phyloP scores from a whole-genome alignment of 208 protist genomes.

The Blastocrithidia nonstop region DNA sequence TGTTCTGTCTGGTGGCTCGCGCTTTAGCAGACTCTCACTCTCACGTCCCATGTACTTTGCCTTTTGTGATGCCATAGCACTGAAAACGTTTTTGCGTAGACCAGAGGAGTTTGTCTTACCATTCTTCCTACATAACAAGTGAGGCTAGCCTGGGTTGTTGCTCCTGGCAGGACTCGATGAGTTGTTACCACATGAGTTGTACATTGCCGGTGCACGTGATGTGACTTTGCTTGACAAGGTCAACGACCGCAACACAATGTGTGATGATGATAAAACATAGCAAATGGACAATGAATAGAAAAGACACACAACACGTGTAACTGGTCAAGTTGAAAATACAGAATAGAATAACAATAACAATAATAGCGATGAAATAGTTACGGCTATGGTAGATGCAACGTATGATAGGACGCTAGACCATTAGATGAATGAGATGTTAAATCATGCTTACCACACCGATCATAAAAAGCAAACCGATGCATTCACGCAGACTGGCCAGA shows the following conservation, averaged over 20 bases:
- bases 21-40: too few species aligned
- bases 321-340: too few species aligned
- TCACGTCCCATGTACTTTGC: conserved; percentile 19
- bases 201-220: conserved; percentile 50
- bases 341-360: background rate
- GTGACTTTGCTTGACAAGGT: conserved; percentile 6
- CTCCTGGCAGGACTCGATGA: conserved; percentile 42
- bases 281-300: too few species aligned
- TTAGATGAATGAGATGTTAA: too few species aligned
- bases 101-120: conserved; percentile 28
- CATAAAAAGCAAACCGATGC: too few species aligned
- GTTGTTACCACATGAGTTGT: conserved; percentile 57
- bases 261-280: background rate
- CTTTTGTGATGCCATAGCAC: conserved; percentile 19
- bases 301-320: too few species aligned
- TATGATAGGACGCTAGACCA: too few species aligned
- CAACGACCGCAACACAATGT: background rate
- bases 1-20: too few species aligned
- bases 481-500: conserved; percentile 77
- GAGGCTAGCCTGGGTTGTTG: conserved; percentile 16
- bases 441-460: too few species aligned
- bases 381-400: too few species aligned
- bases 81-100: conserved; percentile 27
- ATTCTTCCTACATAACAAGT: conserved; percentile 16
- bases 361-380: background rate